Evolutionary conservation across 371 early-diverging fungal genomes (phyloP).

Genomic region (Haplosporangium sp.): DNA sequence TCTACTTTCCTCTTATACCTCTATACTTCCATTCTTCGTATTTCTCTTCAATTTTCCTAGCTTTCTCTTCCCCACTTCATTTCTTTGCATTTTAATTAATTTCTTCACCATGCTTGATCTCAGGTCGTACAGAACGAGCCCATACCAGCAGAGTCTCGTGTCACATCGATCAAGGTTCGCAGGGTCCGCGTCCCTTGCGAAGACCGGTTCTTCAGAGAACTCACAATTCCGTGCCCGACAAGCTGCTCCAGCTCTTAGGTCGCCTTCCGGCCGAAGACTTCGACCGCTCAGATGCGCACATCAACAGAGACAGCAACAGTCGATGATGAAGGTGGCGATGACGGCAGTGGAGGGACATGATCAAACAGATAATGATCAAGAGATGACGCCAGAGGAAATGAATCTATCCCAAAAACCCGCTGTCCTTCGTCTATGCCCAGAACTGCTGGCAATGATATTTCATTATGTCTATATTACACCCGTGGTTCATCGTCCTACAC

Average conservation of each 20-base stretch:
- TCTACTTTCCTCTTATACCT: neutral
- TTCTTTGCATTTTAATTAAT: constrained; percentile 9
- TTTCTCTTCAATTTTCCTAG: neutral
- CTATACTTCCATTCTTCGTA: neutral
- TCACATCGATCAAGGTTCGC: constrained; percentile 28
- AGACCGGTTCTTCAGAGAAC: neutral
- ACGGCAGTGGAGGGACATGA: neutral
- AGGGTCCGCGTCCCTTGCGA: constrained; percentile 6
- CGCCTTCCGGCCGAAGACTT: constrained; percentile 11
- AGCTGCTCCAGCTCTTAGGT: constrained; percentile 6
- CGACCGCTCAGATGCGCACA: constrained; percentile 13
- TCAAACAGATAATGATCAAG: constrained; percentile 1
- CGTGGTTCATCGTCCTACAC: constrained; percentile 36
- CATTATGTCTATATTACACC: constrained; percentile 54
- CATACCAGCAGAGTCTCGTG: constrained; percentile 41
- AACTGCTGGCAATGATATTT: constrained; percentile 48
- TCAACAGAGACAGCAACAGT: neutral
- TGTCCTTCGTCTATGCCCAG: constrained; percentile 50
- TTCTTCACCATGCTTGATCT: constrained; percentile 33
- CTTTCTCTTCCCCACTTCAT: neutral
- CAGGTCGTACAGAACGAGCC: constrained; percentile 46
- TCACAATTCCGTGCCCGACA: constrained; percentile 5
- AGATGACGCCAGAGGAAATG: constrained; percentile 11
- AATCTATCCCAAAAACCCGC: constrained; percentile 25
- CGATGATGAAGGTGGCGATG: neutral